Conservation (phyloP, 345 rosid species). For the Angophora floribunda region DNA sequence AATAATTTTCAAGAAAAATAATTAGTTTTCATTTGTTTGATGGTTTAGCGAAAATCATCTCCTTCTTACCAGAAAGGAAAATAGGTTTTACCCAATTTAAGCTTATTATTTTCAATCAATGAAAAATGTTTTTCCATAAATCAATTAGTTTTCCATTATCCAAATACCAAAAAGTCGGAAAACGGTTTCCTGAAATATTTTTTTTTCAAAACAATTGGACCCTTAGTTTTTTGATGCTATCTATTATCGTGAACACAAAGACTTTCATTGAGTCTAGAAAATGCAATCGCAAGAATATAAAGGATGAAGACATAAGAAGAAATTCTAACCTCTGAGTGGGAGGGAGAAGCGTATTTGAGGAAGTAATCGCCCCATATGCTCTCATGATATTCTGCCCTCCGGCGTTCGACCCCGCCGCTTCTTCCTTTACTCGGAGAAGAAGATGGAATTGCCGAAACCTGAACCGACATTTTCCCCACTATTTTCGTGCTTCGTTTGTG, state of each 20-base stretch:
- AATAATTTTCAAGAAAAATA: too few species aligned
- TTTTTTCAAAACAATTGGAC: background rate
- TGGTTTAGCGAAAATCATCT: too few species aligned
- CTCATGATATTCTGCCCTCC: background rate
- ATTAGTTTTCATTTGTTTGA: background rate
- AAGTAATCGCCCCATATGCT: slow-evolving; percentile 12
- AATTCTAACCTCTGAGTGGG: background rate
- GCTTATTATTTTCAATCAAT: background rate
- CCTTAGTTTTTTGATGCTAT: background rate
- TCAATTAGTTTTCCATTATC: background rate
- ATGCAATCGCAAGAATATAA: background rate
- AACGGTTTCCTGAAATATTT: accelerated
- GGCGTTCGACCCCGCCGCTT: background rate
- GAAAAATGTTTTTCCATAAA: too few species aligned
- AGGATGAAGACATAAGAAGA: background rate
- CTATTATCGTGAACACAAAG: background rate
- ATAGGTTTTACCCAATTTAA: background rate
- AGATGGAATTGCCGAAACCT: background rate
- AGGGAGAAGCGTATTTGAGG: background rate
- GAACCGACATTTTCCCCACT: background rate
- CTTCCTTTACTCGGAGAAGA: background rate
- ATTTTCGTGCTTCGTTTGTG: background rate
- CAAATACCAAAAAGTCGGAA: background rate
- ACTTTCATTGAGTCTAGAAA: background rate
- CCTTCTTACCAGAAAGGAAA: background rate